Evolutionary conservation across 2,329 filamentous ascomycete genomes (phyloP).

Genomic region (Orbilia javanica): DNA sequence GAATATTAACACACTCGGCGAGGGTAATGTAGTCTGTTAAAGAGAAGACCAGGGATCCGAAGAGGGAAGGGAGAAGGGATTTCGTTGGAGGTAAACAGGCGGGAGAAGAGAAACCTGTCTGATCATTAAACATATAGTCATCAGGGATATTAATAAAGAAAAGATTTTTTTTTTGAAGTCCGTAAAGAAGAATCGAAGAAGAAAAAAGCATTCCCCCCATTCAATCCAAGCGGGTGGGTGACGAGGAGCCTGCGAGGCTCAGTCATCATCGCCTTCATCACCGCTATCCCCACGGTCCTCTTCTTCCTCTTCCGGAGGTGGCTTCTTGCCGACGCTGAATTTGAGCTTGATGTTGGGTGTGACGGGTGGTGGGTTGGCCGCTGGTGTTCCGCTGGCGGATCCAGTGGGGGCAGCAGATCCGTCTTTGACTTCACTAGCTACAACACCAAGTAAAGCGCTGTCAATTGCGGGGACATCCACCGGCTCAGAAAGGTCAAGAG

Average conservation of each 20-base stretch:
- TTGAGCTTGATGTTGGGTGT: constrained; percentile 56
- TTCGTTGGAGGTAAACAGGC: neutral
- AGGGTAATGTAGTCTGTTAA: constrained; percentile 20
- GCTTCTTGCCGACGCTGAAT: constrained; percentile 53
- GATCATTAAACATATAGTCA: constrained; percentile 58
- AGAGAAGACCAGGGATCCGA: constrained; percentile 2
- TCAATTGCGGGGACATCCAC: constrained; percentile 35
- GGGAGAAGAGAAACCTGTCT: constrained; percentile 15
- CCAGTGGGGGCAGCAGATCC: constrained; percentile 42
- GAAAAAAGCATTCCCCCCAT: neutral
- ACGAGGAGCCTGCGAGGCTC: neutral
- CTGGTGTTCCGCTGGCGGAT: constrained; percentile 43
- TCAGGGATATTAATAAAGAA: constrained; percentile 29
- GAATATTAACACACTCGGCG: constrained; percentile 51
- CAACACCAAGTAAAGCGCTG: constrained; percentile 33
- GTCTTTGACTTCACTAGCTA: constrained; percentile 29
- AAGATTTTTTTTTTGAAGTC: constrained; percentile 1
- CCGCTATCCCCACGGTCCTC: constrained; percentile 21
- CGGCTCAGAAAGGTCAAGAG: constrained; percentile 48
- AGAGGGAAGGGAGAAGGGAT: neutral
- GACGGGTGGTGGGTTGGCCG: constrained; percentile 29
- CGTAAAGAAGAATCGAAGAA: neutral
- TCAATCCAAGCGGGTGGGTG: neutral
- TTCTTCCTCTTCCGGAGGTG: constrained; percentile 46
- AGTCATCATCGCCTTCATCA: constrained; percentile 42